Conservation (phyloP, 305 asterid genomes). For the Coffea humblotiana region DNA sequence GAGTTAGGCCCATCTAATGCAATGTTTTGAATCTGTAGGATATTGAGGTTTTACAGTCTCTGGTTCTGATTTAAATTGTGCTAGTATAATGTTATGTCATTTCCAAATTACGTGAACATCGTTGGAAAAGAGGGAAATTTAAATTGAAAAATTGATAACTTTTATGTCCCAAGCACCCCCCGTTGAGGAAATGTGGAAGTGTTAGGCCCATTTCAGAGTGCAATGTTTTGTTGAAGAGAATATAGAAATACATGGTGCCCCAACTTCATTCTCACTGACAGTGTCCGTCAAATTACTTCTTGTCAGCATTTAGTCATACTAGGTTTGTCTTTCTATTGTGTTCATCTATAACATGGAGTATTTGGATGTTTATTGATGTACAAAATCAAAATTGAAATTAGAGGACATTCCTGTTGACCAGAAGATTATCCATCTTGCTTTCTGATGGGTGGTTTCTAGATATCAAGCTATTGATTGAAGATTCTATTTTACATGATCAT, state of each 20-base stretch:
- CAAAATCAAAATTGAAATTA: neutral
- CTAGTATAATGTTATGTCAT: neutral
- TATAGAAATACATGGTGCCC: neutral
- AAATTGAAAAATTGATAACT: no score
- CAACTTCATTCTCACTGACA: neutral
- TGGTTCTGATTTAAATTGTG: neutral
- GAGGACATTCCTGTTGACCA: neutral
- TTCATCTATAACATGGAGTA: neutral
- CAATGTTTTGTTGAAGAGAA: neutral
- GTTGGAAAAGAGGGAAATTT: neutral
- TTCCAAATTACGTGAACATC: neutral
- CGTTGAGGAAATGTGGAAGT: neutral
- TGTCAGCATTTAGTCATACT: neutral
- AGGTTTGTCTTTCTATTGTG: neutral
- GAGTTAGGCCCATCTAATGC: neutral
- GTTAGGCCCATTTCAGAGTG: neutral
- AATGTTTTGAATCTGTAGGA: neutral
- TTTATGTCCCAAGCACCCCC: neutral
- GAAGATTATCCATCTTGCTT: neutral
- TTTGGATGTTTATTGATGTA: neutral
- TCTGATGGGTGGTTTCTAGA: neutral
- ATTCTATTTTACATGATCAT: neutral
- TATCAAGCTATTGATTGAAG: neutral
- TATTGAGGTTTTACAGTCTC: neutral
- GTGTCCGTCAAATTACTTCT: slow-evolving; percentile 1